Base-by-base conservation (phyloP, 257 asterid genomes). In the Fraxinus cuspidata region DNA sequence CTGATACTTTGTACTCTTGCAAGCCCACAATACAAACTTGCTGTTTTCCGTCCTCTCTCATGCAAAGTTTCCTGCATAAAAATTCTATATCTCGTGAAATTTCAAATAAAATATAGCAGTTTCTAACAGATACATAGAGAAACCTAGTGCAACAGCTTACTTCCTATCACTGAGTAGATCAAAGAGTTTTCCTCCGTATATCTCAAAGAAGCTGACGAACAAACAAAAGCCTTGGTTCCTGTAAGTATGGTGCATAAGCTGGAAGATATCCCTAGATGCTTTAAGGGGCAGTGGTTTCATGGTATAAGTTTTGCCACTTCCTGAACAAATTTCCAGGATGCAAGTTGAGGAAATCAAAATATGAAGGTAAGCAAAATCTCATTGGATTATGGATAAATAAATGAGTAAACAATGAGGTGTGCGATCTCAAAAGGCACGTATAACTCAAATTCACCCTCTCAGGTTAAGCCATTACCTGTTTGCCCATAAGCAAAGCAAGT, bases 221-320 rank as follows among this genome's bases (percentile, higher is more conserved):
- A 96, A 83, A 73, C 92, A 94, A 83, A 89, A 93, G 18, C 99
- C 98, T 82, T 96, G 99, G 88, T 92, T 93, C 84, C 97, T 84
- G 89, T 96, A 91, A 47, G 98, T 88, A 87, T 92, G 96, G 79
- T 90, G 90, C 88, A 96, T 89, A 80, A 96, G 98, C 88, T 96
- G 86, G 85, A 96, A 79, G 79, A 96, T 88, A 84, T 96, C 99
- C 77, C 97, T 87, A 44, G 90, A 94, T 44, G 99, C 99, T 86
- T 86, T 92, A 71, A 96, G 89, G 70, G 99, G 98, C 78, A 96
- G 87, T 21, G 99, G 99, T 82, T 96, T 93, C 99, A 96, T 93
- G 16, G 99, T 93, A 82, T 81, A 96, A 23, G 99, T 96, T 82
- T 96, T 96, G 74, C 98, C 99, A 85, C 99, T 96, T 87, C 99